phyloP scores from a whole-genome alignment of 139 green algal species.

The Asterochloris erici region DNA sequence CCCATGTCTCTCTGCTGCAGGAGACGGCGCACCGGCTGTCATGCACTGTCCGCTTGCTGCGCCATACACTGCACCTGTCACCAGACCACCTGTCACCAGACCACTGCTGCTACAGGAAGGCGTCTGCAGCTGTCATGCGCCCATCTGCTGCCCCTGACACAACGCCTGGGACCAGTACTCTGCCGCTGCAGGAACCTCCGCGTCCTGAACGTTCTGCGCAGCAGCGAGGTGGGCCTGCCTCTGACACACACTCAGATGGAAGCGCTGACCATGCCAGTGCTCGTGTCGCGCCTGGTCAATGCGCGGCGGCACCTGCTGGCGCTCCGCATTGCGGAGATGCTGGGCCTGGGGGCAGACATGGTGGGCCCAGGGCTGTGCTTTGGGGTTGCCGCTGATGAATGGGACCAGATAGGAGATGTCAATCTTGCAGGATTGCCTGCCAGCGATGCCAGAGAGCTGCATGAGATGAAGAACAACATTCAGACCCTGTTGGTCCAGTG shows the following conservation, averaged over 20 bases:
- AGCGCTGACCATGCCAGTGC: conserved; percentile 47
- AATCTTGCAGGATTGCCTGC: no score
- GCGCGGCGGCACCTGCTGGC: conserved; percentile 64
- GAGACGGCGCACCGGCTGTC: no score
- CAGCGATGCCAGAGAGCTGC: no score
- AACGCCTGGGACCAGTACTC: no score
- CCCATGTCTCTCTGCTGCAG: no score
- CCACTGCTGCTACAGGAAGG: no score
- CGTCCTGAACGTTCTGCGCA: conserved; percentile 73
- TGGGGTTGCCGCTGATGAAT: not conserved
- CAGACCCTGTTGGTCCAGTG: no score
- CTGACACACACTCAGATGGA: conserved; percentile 76
- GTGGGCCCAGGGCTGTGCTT: conserved; percentile 13
- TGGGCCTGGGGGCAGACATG: conserved; percentile 35
- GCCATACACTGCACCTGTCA: not conserved
- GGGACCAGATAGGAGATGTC: no score
- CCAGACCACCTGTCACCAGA: not conserved
- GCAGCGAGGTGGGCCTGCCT: conserved; percentile 66
- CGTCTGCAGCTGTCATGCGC: no score
- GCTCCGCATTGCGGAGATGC: conserved; percentile 40
- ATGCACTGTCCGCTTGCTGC: not conserved
- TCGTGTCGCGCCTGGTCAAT: conserved; percentile 63
- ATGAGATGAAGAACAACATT: no score
- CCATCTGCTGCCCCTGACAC: no score
- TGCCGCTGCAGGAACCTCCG: conserved; percentile 44